Evolutionary conservation across 2,329 filamentous ascomycete genomes (phyloP).

Genomic region (Xylariaceae sp.): DNA sequence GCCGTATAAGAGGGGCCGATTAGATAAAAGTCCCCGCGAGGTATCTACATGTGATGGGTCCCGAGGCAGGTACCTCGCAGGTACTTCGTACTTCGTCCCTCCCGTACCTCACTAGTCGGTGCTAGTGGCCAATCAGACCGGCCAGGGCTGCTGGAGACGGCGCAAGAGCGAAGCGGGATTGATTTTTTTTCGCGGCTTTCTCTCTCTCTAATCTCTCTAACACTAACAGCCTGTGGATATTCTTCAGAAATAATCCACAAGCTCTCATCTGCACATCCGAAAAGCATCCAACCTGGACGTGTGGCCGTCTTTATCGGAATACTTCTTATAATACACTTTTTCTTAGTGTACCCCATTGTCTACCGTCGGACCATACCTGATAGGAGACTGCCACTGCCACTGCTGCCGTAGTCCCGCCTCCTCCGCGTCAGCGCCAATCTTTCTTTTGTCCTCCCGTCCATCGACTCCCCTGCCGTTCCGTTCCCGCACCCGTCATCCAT

Average conservation of each 20-base stretch:
- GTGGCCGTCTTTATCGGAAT: too few species aligned
- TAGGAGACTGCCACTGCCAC: too few species aligned
- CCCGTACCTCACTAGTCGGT: too few species aligned
- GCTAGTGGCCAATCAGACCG: slow-evolving; percentile 1
- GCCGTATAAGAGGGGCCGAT: neutral
- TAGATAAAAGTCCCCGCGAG: neutral
- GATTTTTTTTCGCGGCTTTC: slow-evolving; percentile 21
- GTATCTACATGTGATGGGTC: neutral
- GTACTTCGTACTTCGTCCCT: neutral
- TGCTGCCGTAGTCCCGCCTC: slow-evolving; percentile 4
- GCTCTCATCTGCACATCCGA: slow-evolving; percentile 1
- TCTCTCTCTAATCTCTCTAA: neutral
- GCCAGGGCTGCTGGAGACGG: slow-evolving; percentile 13
- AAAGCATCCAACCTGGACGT: neutral
- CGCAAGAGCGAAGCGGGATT: slow-evolving; percentile 11
- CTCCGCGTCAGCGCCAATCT: slow-evolving; percentile 10
- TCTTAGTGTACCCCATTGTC: neutral
- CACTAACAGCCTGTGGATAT: neutral
- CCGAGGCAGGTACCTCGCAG: neutral
- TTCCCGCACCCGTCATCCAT: slow-evolving; percentile 27
- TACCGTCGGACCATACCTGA: too few species aligned
- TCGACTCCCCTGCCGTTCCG: slow-evolving; percentile 16
- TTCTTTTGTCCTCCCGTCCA: slow-evolving; percentile 21
- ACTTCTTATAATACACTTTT: too few species aligned
- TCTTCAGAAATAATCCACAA: slow-evolving; percentile 4